These are phyloP conservation scores for Penicillium frequentans DNA, from an alignment of 2,329 filamentous ascomycete genomes.

Conservation along the genomic window DNA sequence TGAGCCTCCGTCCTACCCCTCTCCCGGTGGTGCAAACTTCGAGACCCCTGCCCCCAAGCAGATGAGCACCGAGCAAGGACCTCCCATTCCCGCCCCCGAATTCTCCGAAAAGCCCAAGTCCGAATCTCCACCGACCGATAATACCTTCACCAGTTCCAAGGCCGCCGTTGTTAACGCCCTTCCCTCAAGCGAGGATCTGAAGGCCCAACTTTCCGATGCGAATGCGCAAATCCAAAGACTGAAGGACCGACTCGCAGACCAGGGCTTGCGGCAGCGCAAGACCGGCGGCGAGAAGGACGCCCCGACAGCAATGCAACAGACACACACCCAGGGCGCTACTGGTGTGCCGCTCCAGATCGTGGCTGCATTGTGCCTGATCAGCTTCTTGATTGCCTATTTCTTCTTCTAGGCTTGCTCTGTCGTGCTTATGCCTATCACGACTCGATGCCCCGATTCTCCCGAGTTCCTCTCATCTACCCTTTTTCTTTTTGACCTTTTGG, in stretches of 20 bases:
- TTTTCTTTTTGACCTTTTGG: conserved; percentile 1
- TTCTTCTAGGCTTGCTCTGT: conserved; percentile 70
- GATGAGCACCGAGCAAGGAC: conserved; percentile 30
- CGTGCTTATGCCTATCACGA: conserved; percentile 24
- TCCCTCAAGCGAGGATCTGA: conserved; percentile 61
- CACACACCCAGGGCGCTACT: conserved; percentile 57
- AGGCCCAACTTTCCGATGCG: conserved; percentile 71
- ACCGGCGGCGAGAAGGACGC: conserved; percentile 55
- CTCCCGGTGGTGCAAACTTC: conserved; percentile 50
- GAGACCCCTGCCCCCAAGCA: conserved; percentile 48
- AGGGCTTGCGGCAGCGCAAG: conserved; percentile 79
- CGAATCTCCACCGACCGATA: conserved; percentile 40
- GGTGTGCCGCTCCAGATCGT: conserved; percentile 87
- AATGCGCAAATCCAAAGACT: conserved; percentile 70
- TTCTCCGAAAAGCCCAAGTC: conserved; percentile 36
- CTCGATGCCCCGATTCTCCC: conserved; percentile 20
- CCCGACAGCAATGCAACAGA: conserved; percentile 54
- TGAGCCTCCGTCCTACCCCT: conserved; percentile 56
- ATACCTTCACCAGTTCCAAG: conserved; percentile 40
- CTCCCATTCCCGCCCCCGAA: conserved; percentile 36
- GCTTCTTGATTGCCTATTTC: conserved; percentile 92
- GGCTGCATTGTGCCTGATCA: conserved; percentile 78
- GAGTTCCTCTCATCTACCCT: conserved; percentile 20
- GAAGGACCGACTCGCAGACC: conserved; percentile 63
- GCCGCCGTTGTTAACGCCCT: conserved; percentile 52